Evolutionary conservation across 176 grass and related monocot genomes (phyloP), one percentile per base, ranked within the genome.

Genomic region (Hordeum marinum): DNA sequence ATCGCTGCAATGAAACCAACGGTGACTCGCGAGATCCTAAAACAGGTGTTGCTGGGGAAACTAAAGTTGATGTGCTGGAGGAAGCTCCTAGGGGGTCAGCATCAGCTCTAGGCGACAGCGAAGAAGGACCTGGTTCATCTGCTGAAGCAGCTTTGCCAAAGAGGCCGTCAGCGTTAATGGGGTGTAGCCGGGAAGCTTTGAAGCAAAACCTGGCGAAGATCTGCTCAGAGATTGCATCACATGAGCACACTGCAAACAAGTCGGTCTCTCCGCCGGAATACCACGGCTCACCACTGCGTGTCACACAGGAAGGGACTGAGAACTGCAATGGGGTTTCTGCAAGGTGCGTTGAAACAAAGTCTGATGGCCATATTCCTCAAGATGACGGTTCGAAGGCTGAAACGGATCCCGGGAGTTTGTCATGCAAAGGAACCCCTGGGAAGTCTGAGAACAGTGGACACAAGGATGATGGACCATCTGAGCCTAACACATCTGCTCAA

Each of bases 371-470:
- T 59, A 9, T 71, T 57, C 69, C 65, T 71, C 60, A 75, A 60
- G 82, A 82, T 80, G 79, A 43, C 52, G 35, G 21, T 24, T 71
- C 48, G 45, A 89, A 87, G 54, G 61, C 63, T 17, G 83, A 86
- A 83, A 85, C 46, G 45, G 90, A 83, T 25, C 90, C 87, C 34
- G 82, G 82, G 37, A 88, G 82, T 78, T 90, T 80, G n/a, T 88
- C 90, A 72, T 75, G 82, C 74, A 92, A 90, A 81, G 68, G 63
- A 67, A 85, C 59, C 40, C 63, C 41, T 8, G 83, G 60, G 62
- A 76, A 74, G 23, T 48, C 36, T 5, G 68, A 84, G 40, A 25
- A 34, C 4, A 23, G 45, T 21, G 76, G 41, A 26, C 13, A 82
- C 74, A 83, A n/a, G n/a, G n/a, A 78, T 39, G 78, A 83, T 80